These are phyloP conservation scores for Jacaranda mimosifolia DNA, from an alignment of 257 asterid species.

Conservation along the genomic window DNA sequence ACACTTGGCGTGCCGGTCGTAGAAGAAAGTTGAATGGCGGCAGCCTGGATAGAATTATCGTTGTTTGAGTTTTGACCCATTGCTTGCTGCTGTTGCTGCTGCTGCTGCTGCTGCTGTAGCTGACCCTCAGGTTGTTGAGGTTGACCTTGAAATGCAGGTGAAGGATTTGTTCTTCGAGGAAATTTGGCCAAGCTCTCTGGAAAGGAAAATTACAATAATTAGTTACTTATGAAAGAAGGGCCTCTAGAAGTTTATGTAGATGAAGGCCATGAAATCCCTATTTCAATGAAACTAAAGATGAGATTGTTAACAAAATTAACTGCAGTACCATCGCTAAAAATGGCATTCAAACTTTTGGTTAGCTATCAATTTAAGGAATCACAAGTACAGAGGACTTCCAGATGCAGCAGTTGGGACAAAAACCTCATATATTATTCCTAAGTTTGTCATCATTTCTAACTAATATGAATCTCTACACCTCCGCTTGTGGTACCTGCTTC, in stretches of 20 bases:
- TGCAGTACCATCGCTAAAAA: background rate
- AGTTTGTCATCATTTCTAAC: background rate
- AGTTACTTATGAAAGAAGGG: background rate
- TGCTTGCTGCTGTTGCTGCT: constrained; percentile 63
- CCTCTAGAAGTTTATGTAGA: background rate
- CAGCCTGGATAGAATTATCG: constrained; percentile 57
- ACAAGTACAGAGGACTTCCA: background rate
- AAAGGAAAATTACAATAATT: constrained; percentile 30
- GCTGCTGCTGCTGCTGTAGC: constrained; percentile 59
- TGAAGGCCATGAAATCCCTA: background rate
- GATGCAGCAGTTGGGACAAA: background rate
- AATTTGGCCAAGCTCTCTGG: constrained; percentile 93
- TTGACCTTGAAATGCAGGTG: constrained; percentile 70
- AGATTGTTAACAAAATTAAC: constrained; percentile 11
- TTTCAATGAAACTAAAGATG: background rate
- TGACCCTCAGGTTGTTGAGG: constrained; percentile 69
- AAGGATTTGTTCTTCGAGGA: constrained; percentile 73
- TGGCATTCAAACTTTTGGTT: background rate
- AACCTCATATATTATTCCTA: background rate
- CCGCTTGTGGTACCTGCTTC: background rate
- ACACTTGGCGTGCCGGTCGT: constrained; percentile 56
- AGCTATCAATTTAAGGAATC: constrained; percentile 11
- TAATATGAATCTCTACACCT: constrained; percentile 9
- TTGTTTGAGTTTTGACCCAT: constrained; percentile 64
- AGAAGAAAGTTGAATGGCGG: constrained; percentile 60